Percentiles rank a stretch among this genome's conserved stretches.
Conservation (phyloP, 768 basidiomycete genomes). For the Leccinellum albellum region DNA sequence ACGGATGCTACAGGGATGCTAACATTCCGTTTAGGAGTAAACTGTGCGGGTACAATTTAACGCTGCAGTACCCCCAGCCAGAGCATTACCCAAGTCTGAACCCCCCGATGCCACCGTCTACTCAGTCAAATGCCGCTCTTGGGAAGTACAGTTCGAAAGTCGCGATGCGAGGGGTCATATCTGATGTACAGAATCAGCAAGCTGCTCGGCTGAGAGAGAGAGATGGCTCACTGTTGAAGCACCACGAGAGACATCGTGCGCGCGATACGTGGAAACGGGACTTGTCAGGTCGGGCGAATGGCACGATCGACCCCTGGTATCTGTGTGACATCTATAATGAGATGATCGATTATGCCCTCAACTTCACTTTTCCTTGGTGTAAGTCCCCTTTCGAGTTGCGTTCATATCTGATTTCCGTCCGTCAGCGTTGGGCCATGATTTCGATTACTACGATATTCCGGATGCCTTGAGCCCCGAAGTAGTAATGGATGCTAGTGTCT, state of each 20-base stretch:
- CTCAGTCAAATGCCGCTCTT: not conserved
- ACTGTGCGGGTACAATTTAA: no score
- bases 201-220: slow-evolving; percentile 5
- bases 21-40: no score
- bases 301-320: slow-evolving; percentile 58
- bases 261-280: slow-evolving; percentile 41
- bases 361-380: slow-evolving; percentile 65
- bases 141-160: not conserved
- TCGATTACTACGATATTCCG: no score
- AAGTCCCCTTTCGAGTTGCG: slow-evolving; percentile 9
- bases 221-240: slow-evolving; percentile 16
- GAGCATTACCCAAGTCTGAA: no score
- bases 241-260: not conserved
- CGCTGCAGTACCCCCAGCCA: no score
- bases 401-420: no score
- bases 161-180: slow-evolving; percentile 7
- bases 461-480: no score
- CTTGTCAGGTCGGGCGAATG: slow-evolving; percentile 49
- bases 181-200: slow-evolving; percentile 20
- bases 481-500: no score
- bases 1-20: no score
- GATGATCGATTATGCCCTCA: slow-evolving; percentile 66
- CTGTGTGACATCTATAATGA: slow-evolving; percentile 58
- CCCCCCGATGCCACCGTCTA: no score
- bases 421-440: no score